Percentiles rank a stretch among this genome's conserved stretches.
Conservation (phyloP, 1,284 basidiomycete genomes). For the Ganoderma resinaceum region DNA sequence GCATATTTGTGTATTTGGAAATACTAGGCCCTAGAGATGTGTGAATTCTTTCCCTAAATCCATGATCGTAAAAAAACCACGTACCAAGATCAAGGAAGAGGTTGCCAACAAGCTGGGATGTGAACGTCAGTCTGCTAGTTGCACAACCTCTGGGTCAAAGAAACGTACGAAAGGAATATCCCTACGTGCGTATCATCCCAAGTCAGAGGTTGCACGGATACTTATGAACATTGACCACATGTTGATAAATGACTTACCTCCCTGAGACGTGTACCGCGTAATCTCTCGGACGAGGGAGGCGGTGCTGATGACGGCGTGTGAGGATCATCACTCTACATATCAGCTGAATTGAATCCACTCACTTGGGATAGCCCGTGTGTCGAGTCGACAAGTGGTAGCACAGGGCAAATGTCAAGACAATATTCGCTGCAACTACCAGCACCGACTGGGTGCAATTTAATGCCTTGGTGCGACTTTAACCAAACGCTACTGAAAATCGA, state of each 20-base stretch:
- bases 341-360: neutral
- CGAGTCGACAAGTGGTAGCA: neutral
- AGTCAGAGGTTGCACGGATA: neutral
- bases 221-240: neutral
- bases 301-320: neutral
- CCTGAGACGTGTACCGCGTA: neutral
- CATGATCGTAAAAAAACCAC: neutral
- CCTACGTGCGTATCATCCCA: neutral
- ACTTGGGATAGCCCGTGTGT: neutral
- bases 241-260: neutral
- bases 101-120: neutral
- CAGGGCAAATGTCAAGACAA: neutral
- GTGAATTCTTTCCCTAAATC: neutral
- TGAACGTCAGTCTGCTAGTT: neutral
- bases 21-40: neutral
- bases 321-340: neutral
- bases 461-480: neutral
- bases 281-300: neutral
- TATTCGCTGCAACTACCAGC: neutral
- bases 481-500: neutral
- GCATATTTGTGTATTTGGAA: neutral
- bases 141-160: neutral
- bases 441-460: neutral
- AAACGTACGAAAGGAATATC: neutral
- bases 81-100: neutral